Percentiles rank a stretch among this genome's conserved stretches.
Evolutionary conservation across 2,329 filamentous ascomycete species (phyloP).

Genomic region (Fusarium globosum): DNA sequence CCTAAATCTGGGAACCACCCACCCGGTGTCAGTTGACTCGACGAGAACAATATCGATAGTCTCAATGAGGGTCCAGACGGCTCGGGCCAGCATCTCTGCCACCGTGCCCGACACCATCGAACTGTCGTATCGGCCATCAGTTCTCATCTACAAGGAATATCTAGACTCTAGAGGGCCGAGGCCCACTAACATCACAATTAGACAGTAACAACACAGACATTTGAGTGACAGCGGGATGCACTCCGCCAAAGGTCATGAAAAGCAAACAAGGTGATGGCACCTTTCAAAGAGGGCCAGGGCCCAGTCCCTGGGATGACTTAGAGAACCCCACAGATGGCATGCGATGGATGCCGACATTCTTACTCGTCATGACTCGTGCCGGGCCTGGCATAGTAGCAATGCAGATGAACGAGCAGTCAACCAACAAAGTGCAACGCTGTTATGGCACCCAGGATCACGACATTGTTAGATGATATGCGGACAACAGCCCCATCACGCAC

Average conservation of each 20-base stretch:
- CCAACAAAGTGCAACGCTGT: background rate
- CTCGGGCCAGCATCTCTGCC: background rate
- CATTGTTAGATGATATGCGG: background rate
- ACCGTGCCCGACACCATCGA: slow-evolving; percentile 3
- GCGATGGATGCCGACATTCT: background rate
- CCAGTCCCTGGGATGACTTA: slow-evolving; percentile 4
- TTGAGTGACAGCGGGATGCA: slow-evolving; percentile 4
- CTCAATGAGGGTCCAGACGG: slow-evolving; percentile 7
- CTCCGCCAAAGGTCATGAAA: slow-evolving; percentile 1
- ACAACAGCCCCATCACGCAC: background rate
- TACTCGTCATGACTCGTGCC: slow-evolving; percentile 11
- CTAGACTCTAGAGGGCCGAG: background rate
- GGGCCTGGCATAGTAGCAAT: background rate
- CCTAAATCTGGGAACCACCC: background rate
- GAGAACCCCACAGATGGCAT: background rate
- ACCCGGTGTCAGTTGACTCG: slow-evolving; percentile 6
- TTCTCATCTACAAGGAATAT: background rate
- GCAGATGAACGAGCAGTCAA: slow-evolving; percentile 9
- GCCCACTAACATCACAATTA: background rate
- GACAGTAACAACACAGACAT: background rate
- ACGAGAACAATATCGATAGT: slow-evolving; percentile 2
- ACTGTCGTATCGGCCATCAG: background rate
- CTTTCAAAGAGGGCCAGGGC: background rate
- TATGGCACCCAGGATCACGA: slow-evolving; percentile 7
- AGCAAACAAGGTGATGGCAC: slow-evolving; percentile 1